Base-by-base conservation (phyloP, 2,329 filamentous ascomycete genomes). In the Dryadomyces quercus-mongolicae region DNA sequence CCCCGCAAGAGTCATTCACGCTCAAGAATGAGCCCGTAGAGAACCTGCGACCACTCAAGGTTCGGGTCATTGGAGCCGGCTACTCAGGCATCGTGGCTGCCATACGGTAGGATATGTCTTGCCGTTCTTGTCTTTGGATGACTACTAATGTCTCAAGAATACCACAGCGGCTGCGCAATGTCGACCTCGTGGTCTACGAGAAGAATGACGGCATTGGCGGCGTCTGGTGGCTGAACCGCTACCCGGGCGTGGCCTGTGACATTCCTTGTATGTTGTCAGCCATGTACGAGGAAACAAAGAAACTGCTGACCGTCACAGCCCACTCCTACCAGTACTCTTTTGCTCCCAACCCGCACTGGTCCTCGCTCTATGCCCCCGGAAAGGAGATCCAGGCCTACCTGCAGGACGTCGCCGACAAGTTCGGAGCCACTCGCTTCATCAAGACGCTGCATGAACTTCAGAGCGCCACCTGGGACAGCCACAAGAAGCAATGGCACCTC, bases 251-350 rank as follows among this genome's bases (percentile, higher is more conserved):
- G 18, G 67, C 67, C 13, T 70, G 67, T 46, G 67, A 69, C 52
- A 66, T 70, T 45, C 67, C 67, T 4, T 67, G 66, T 68, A 61
- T 59, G 66, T 18, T 15, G 20, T 10, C n/a, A n/a, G 8, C 12
- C 2, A n/a, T n/a, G n/a, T n/a, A n/a, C n/a, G n/a, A n/a, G n/a
- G n/a, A n/a, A n/a, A n/a, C n/a, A n/a, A n/a, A n/a, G n/a, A n/a
- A n/a, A n/a, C n/a, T 16, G 13, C 47, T 20, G 34, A 38, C n/a
- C 10, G 13, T 2, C 10, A 5, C 45, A 64, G 68, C 73, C 7
- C 76, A 80, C 58, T 77, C 75, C 8, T 80, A 80, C 60, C 76
- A 77, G 57, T 79, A 77, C 60, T 70, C 75, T 0, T 80, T 76
- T 62, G 74, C 75, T 25, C 76, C 77, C 0, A 80, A 80, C 54